phyloP scores from a whole-genome alignment of 2,329 filamentous ascomycete genomes.

The Byssothecium circinans region DNA sequence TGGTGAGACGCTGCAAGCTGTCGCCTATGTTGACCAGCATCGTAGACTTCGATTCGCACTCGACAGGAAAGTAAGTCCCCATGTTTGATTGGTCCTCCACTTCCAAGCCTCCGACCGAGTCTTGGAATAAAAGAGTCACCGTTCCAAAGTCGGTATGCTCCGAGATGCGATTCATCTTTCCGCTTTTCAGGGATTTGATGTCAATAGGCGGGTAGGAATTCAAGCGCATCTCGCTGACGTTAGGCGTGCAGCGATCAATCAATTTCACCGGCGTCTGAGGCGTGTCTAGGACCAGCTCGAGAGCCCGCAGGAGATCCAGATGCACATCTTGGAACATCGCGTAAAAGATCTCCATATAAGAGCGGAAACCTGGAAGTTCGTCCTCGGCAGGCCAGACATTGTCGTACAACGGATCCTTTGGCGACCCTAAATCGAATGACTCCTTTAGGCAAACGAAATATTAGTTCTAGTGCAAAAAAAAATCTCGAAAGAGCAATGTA shows the following conservation, averaged over 20 bases:
- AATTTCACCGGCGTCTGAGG: constrained; percentile 4
- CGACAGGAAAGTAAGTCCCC: constrained; percentile 7
- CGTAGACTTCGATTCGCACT: constrained; percentile 11
- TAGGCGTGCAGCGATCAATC: constrained; percentile 1
- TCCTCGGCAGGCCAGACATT: constrained; percentile 8
- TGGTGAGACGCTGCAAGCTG: constrained; percentile 45
- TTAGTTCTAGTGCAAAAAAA: neutral
- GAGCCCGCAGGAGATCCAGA: constrained; percentile 10
- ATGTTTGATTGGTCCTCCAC: constrained; percentile 27
- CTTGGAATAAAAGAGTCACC: constrained; percentile 40
- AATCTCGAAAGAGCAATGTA: neutral
- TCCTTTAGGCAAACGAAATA: constrained; percentile 4
- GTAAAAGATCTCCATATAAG: constrained; percentile 17
- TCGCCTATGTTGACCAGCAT: constrained; percentile 49
- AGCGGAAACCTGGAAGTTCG: constrained; percentile 16
- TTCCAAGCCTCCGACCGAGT: constrained; percentile 36
- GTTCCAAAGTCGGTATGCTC: constrained; percentile 25
- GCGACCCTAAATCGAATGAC: constrained; percentile 7
- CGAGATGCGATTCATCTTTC: constrained; percentile 10
- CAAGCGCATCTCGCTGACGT: constrained; percentile 17
- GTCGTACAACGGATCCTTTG: neutral
- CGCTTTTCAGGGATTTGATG: constrained; percentile 4
- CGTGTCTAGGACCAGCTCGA: constrained; percentile 12
- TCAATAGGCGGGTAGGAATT: constrained; percentile 17
- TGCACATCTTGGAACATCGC: constrained; percentile 6